These are phyloP conservation scores for Pythium insidiosum DNA, from an alignment of 352 stramenopile genomes.

Conservation along the genomic window DNA sequence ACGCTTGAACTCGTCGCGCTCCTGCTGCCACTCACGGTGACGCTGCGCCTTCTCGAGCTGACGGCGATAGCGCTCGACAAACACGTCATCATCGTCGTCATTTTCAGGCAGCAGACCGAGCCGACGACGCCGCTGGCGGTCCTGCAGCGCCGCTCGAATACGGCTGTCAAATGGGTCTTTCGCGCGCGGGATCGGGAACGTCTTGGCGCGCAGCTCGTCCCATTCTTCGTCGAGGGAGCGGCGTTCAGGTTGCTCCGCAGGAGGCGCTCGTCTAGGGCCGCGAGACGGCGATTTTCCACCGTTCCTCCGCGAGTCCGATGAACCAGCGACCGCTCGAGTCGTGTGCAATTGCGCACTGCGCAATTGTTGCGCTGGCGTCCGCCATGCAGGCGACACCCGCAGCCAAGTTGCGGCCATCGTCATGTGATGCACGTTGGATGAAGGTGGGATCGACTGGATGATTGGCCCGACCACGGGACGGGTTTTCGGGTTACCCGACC, in stretches of 20 bases:
- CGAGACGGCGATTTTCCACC: too few relatives aligned
- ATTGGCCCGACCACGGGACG: too few relatives aligned
- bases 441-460: too few relatives aligned
- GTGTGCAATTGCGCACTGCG: slow-evolving; percentile 4
- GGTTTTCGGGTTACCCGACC: too few relatives aligned
- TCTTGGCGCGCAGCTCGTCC: slow-evolving; percentile 14
- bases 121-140: slow-evolving; percentile 14
- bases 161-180: slow-evolving; percentile 11
- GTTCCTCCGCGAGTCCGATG: not conserved
- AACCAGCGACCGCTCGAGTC: not conserved
- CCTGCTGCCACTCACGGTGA: slow-evolving; percentile 7
- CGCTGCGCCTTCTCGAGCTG: slow-evolving; percentile 9
- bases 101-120: slow-evolving; percentile 15
- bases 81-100: slow-evolving; percentile 14
- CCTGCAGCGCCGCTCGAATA: slow-evolving; percentile 16
- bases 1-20: slow-evolving; percentile 8
- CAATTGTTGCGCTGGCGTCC: not conserved
- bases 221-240: slow-evolving; percentile 19
- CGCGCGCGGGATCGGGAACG: slow-evolving; percentile 6
- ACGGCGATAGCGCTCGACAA: slow-evolving; percentile 7
- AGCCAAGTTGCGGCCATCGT: not conserved
- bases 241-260: too few relatives aligned
- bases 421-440: too few relatives aligned
- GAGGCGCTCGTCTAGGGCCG: too few relatives aligned
- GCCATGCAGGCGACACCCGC: not conserved